Percentiles rank a stretch among this genome's conserved stretches.
Evolutionary conservation across 306 rosid genomes (phyloP).

Genomic region (Glycine tomentella): DNA sequence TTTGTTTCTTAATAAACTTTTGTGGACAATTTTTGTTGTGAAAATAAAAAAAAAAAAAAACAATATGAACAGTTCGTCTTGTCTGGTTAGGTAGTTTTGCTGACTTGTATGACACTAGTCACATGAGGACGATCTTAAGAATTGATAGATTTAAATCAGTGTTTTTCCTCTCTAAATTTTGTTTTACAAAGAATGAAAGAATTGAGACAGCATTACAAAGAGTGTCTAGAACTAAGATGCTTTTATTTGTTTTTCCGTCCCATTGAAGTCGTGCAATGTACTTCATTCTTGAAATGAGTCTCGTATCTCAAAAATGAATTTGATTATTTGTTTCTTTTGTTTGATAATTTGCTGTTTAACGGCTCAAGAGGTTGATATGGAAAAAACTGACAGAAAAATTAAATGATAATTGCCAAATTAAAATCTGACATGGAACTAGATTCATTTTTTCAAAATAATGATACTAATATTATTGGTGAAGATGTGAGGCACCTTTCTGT

Average conservation of each 20-base stretch:
- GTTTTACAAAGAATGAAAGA: neutral
- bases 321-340: conserved; percentile 23
- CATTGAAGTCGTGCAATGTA: neutral
- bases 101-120: conserved; percentile 17
- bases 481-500: no score
- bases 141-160: conserved; percentile 25
- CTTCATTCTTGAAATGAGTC: neutral
- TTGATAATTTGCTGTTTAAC: conserved; percentile 5
- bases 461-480: no score
- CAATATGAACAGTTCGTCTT: conserved; percentile 8
- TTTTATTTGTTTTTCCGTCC: neutral
- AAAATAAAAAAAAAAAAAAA: no score
- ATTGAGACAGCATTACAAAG: conserved; percentile 15
- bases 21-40: conserved; percentile 10
- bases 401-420: no score
- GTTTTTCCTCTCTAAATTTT: neutral
- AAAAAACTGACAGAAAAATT: neutral
- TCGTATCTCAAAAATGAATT: neutral
- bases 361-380: neutral
- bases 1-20: conserved; percentile 1
- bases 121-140: conserved; percentile 15
- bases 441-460: no score
- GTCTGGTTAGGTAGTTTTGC: conserved; percentile 30
- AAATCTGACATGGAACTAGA: no score
- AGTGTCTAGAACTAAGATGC: conserved; percentile 8